A percentile compares a stretch with the other conserved stretches of the same genome.
Conservation (phyloP, 2,329 filamentous ascomycete genomes). For the Fusarium dimerum region DNA sequence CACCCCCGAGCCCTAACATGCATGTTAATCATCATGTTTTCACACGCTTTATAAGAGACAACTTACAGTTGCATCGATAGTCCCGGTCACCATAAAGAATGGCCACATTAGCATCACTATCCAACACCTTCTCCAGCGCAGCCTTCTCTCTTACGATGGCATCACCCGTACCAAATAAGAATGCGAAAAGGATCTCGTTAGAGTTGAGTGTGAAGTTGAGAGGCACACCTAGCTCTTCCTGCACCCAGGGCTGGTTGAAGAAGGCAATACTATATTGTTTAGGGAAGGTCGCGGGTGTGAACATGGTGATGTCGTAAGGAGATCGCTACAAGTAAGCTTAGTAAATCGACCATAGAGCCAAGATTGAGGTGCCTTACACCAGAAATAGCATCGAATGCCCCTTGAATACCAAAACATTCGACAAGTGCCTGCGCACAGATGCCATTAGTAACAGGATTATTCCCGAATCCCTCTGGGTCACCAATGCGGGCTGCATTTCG, state of each 20-base stretch:
- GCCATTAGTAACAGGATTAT: slow-evolving; percentile 38
- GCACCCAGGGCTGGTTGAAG: slow-evolving; percentile 59
- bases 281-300: slow-evolving; percentile 58
- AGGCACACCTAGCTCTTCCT: slow-evolving; percentile 60
- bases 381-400: slow-evolving; percentile 3
- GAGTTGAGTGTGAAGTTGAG: slow-evolving; percentile 53
- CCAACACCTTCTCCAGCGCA: slow-evolving; percentile 58
- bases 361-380: not conserved
- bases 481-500: slow-evolving; percentile 31
- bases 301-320: slow-evolving; percentile 61
- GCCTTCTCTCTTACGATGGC: slow-evolving; percentile 42
- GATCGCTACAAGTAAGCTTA: slow-evolving; percentile 45
- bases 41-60: no score
- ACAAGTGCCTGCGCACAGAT: slow-evolving; percentile 53
- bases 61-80: slow-evolving; percentile 60
- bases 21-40: not conserved
- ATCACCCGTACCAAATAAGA: slow-evolving; percentile 62
- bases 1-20: slow-evolving; percentile 52
- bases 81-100: slow-evolving; percentile 67
- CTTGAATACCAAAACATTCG: slow-evolving; percentile 19
- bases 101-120: slow-evolving; percentile 64
- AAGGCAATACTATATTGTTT: slow-evolving; percentile 60
- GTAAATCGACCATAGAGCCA: not conserved
- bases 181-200: slow-evolving; percentile 43
- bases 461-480: slow-evolving; percentile 43